Conservation (phyloP, 768 basidiomycete species). For the Sporobolomyces phaffii region DNA sequence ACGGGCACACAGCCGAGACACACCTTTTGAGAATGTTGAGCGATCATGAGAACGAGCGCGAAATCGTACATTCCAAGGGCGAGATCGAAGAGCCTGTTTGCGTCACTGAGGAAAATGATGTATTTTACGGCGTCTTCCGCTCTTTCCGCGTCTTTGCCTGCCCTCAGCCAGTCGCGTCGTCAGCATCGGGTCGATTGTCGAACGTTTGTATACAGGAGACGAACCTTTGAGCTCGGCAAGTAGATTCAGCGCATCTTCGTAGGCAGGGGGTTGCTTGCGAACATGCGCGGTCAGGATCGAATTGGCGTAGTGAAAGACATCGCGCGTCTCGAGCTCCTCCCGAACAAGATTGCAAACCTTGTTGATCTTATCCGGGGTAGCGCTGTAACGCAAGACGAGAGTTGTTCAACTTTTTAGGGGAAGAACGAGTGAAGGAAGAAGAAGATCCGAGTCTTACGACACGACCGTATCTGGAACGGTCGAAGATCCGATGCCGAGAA, state of each 20-base stretch:
- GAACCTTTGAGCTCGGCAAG: slow-evolving; percentile 72
- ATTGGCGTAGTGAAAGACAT: slow-evolving; percentile 75
- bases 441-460: not conserved
- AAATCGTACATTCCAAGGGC: slow-evolving; percentile 99
- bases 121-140: slow-evolving; percentile 98
- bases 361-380: slow-evolving; percentile 52
- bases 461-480: not conserved
- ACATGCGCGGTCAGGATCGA: slow-evolving; percentile 87
- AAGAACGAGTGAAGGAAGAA: not conserved
- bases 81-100: slow-evolving; percentile 80
- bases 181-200: no score
- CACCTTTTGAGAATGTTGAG: slow-evolving; percentile 95
- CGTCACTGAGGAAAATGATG: slow-evolving; percentile 94
- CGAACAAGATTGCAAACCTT: slow-evolving; percentile 72
- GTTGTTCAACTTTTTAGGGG: no score
- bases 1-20: slow-evolving; percentile 9
- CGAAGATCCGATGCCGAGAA: not conserved
- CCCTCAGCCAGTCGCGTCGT: no score
- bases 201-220: slow-evolving; percentile 31
- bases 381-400: not conserved
- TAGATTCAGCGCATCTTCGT: slow-evolving; percentile 72
- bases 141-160: slow-evolving; percentile 61
- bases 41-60: slow-evolving; percentile 86
- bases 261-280: slow-evolving; percentile 82
- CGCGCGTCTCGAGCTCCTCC: slow-evolving; percentile 61